phyloP scores from a whole-genome alignment of 1,284 basidiomycete species.

The Pascua sp. region DNA sequence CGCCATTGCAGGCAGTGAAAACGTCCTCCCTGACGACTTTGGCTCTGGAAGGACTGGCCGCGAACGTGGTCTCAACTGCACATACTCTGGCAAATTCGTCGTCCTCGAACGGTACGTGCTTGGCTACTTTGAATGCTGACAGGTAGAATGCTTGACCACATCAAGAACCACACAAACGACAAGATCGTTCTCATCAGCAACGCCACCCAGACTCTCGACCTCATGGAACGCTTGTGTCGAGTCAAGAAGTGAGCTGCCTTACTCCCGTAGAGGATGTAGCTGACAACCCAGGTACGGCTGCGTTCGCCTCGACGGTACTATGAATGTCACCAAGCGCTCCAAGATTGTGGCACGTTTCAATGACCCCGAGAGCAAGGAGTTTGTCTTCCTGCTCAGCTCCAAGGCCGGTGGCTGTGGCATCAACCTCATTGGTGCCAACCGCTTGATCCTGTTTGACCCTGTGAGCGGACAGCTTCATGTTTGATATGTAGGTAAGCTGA shows the following conservation, averaged over 20 bases:
- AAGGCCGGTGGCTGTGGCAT: slow-evolving; percentile 98
- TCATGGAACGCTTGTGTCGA: slow-evolving; percentile 83
- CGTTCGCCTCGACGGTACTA: slow-evolving; percentile 89
- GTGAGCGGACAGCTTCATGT: slow-evolving; percentile 52
- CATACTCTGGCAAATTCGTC: slow-evolving; percentile 87
- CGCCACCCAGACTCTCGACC: slow-evolving; percentile 93
- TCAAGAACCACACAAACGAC: slow-evolving; percentile 75
- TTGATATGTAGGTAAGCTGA: slow-evolving; percentile 2
- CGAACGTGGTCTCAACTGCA: slow-evolving; percentile 62
- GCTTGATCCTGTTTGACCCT: slow-evolving; percentile 94
- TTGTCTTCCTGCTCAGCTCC: slow-evolving; percentile 90
- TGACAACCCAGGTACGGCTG: slow-evolving; percentile 68
- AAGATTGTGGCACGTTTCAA: slow-evolving; percentile 98
- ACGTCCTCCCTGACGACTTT: slow-evolving; percentile 77
- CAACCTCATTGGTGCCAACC: slow-evolving; percentile 95
- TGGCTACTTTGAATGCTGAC: slow-evolving; percentile 2
- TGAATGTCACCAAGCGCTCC: slow-evolving; percentile 90
- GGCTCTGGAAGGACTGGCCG: slow-evolving; percentile 38
- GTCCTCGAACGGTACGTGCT: slow-evolving; percentile 77
- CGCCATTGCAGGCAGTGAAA: slow-evolving; percentile 81
- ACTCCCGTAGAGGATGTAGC: too few relatives aligned
- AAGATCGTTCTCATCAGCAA: slow-evolving; percentile 99
- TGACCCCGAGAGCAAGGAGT: slow-evolving; percentile 89
- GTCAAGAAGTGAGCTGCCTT: slow-evolving; percentile 64
- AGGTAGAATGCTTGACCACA: slow-evolving; percentile 75